These are phyloP conservation scores for Tylopilus vinaceipallidus DNA, from an alignment of 768 basidiomycete genomes.

Conservation along the genomic window DNA sequence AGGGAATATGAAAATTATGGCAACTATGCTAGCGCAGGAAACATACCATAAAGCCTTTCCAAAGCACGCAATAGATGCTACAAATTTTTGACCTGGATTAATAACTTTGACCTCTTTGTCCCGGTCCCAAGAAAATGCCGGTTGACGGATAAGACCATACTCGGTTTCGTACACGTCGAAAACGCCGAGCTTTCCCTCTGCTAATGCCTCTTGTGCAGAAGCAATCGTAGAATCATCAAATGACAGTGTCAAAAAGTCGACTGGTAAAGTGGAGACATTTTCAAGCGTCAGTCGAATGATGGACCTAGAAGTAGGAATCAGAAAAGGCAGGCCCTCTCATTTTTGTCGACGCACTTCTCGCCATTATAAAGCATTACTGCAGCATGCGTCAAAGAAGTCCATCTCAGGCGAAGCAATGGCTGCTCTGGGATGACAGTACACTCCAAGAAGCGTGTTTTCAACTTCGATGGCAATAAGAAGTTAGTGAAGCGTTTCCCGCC, in stretches of 20 bases:
- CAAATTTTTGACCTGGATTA: slow-evolving; percentile 66
- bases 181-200: slow-evolving; percentile 77
- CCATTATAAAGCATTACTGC: slow-evolving; percentile 95
- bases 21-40: not conserved
- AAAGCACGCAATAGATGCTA: slow-evolving; percentile 68
- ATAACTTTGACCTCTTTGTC: slow-evolving; percentile 48
- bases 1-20: slow-evolving; percentile 1
- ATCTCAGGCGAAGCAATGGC: slow-evolving; percentile 81
- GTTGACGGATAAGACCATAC: slow-evolving; percentile 70
- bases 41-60: slow-evolving; percentile 93
- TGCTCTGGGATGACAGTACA: slow-evolving; percentile 85
- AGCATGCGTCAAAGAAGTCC: slow-evolving; percentile 89
- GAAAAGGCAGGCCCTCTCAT: not conserved
- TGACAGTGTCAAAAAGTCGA: slow-evolving; percentile 82
- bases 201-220: slow-evolving; percentile 70
- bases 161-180: slow-evolving; percentile 92
- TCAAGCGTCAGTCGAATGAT: slow-evolving; percentile 84
- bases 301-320: slow-evolving; percentile 49
- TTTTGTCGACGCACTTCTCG: slow-evolving; percentile 61
- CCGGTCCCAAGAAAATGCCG: slow-evolving; percentile 74
- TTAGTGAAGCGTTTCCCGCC: slow-evolving; percentile 39
- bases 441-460: slow-evolving; percentile 58
- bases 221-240: slow-evolving; percentile 90
- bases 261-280: slow-evolving; percentile 78
- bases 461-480: slow-evolving; percentile 25